Evolutionary conservation across 345 rosid species (phyloP), one percentile per base, ranked within the genome.

Genomic region (Eucalyptus camaldulensis): DNA sequence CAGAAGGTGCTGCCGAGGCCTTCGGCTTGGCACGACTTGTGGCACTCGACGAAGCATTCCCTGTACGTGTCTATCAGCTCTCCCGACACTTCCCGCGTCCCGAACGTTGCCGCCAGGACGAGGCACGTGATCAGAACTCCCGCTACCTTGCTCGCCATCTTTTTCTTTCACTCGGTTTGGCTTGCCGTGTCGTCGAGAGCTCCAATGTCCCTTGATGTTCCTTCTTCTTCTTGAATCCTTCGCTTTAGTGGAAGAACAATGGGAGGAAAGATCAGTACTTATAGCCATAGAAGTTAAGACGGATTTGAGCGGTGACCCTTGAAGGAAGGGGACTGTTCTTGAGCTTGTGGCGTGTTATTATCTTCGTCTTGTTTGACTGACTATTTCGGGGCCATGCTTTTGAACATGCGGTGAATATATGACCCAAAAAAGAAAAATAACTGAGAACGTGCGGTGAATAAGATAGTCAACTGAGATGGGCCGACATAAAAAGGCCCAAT

Each of bases 1-100:
- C 93, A 93, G 54, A 81, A n/a, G 72, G 88, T 72, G n/a, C 72
- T 76, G 88, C 90, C 90, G 4, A 53, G 14, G 12, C 90, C 91
- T 3, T 31, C 62, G 22, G 88, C 33, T n/a, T 49, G 13, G 90
- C 93, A 92, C 8, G 67, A 44, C 50, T 67, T 31, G 6, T 87
- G 86, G 83, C 94, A 92, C 4, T 25, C 53, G 8, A 22, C 27
- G 87, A 89, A 88, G 87, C 92, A 91, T 10, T 47, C 5, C 14
- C 33, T 86, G 86, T 76, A 89, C 17, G 40, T 12, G 7, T 37
- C 87, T 81, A 87, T 0, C 44, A 76, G 24, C 31, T 54, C 13
- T 25, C 56, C 87, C 37, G 11, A 45, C 49, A 47, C 51, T 86
- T 69, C 43, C 43, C 43, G 43, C 43, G 43, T 43, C 43, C 43